Percentiles rank a stretch among this genome's conserved stretches.
These are phyloP conservation scores for Takashimella koratensis DNA, from an alignment of 1,284 basidiomycete species.

Conservation along the genomic window DNA sequence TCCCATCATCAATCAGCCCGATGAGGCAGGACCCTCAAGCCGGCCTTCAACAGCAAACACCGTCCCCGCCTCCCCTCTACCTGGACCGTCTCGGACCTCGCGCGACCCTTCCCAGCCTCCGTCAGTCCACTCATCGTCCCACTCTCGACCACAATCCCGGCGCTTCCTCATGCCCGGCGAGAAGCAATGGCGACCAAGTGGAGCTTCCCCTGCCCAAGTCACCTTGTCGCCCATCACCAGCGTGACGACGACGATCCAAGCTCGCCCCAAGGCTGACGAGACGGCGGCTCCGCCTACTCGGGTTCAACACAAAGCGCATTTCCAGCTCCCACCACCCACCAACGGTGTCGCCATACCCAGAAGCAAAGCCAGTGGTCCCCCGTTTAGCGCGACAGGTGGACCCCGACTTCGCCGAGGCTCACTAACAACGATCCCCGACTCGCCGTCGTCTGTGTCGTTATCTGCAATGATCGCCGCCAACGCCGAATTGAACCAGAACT, in stretches of 20 bases:
- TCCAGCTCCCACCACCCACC: not conserved
- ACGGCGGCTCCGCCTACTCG: not conserved
- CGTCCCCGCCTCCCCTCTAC: not conserved
- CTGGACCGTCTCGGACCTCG: not conserved
- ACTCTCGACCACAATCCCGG: constrained; percentile 1
- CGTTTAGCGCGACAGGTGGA: constrained; percentile 5
- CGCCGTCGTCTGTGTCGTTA: constrained; percentile 41
- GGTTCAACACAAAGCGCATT: not conserved
- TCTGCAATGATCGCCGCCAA: constrained; percentile 42
- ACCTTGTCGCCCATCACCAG: constrained; percentile 42
- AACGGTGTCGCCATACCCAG: constrained; percentile 1
- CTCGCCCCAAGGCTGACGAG: not conserved
- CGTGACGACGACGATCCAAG: constrained; percentile 38
- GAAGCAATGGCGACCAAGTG: constrained; percentile 37
- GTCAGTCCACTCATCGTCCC: not conserved
- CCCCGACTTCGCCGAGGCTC: constrained; percentile 34
- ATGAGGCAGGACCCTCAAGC: not conserved
- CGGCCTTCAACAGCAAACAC: not conserved
- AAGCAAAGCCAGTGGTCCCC: constrained; percentile 14
- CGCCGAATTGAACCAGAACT: constrained; percentile 31
- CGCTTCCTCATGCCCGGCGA: constrained; percentile 23
- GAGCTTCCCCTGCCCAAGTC: constrained; percentile 40
- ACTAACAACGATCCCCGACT: constrained; percentile 44
- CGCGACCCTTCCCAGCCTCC: not conserved
- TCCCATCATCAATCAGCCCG: constrained; percentile 1